Evolutionary conservation across 768 basidiomycete species (phyloP), one percentile per base, ranked within the genome.

Genomic region (Suillus subluteus): DNA sequence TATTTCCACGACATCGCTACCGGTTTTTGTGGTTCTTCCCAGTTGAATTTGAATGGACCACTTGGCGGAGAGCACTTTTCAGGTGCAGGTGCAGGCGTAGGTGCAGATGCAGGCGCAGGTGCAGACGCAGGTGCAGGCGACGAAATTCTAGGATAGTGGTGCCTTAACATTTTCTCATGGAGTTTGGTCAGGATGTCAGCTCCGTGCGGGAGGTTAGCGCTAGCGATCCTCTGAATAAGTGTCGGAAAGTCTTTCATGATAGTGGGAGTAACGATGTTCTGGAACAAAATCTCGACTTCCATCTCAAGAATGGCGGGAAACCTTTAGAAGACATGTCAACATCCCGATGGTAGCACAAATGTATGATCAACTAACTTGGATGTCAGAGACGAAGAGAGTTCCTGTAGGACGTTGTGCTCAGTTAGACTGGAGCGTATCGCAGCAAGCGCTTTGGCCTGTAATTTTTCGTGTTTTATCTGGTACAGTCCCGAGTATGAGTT

Each of bases 381-480:
- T 12, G 74, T 74, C 62, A 74, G 70, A 15, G 55, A 62, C 11
- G 73, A 75, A 62, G 73, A 71, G 23, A 76, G 62, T 58, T 77
- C 76, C 54, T 66, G 52, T 18, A 75, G 38, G 54, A 77, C 67
- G 46, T 77, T 77, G 8, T 63, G 7, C 55, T 72, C 69, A 9
- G 72, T 66, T 13, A 76, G 62, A 18, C 58, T 63, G 0, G 64
- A 40, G 0, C 62, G 46, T 41, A 78, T 75, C 8, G 66, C 68
- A 8, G 67, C 55, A 1, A 73, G 65, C 15, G 76, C 73, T 30
- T 72, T 50, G 0, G 16, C 21, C 44, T 69, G 68, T 6, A 77
- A 70, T n/a, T 71, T 67, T 21, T 56, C 38, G 4, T 66, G 52
- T 5, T 68, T 73, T 8, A 74, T 64, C 75, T 77, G 21, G 11